Evolutionary conservation across 108 stramenopile genomes (phyloP), one percentile per base, ranked within the genome.

Genomic region (Licmophora abbreviata): DNA sequence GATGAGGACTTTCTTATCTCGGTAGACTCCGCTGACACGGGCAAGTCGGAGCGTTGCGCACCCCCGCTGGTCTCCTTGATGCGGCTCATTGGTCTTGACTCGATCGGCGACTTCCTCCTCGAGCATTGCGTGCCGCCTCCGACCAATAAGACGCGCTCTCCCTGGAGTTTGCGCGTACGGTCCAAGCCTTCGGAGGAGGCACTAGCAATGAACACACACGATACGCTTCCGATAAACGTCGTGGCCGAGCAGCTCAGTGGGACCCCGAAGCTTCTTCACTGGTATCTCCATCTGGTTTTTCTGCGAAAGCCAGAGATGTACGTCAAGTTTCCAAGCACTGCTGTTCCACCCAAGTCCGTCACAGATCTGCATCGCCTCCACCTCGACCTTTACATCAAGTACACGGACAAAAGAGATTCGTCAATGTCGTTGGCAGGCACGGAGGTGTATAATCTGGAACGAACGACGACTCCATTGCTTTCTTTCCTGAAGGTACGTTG

Each of bases 221-320:
- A 49, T 1, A 61, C 76, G 4, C 29, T 91, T 20, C 85, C 84
- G 28, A 51, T 91, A 23, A 81, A 91, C 59, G 41, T 64, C 14
- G 82, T 91, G 11, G 74, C 82, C 1, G 23, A 58, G 8, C 80
- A 84, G 47, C 58, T 91, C 29, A 47, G 75, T 33, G 41, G 59
- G 8, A 59, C 63, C 20, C 88, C 84, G 0, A 58, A 76, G 29
- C 61, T 91, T 22, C 56, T 84, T 8, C 68, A 81, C 68, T 91
- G 88, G 88, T 91, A 81, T 46, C 61, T 91, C 22, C 59, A 81
- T 55, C 50, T 67, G 37, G 54, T 91, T n/a, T 77, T 86, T 47
- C 62, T 57, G 24, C 44, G 60, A 29, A 78, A 64, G 44, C 82
- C 84, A 1, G 88, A 91, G 23, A 43, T 91, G 12, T 91, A 86